Evolutionary conservation across 2,329 filamentous ascomycete species (phyloP).

Genomic region (Fusarium agapanthi): DNA sequence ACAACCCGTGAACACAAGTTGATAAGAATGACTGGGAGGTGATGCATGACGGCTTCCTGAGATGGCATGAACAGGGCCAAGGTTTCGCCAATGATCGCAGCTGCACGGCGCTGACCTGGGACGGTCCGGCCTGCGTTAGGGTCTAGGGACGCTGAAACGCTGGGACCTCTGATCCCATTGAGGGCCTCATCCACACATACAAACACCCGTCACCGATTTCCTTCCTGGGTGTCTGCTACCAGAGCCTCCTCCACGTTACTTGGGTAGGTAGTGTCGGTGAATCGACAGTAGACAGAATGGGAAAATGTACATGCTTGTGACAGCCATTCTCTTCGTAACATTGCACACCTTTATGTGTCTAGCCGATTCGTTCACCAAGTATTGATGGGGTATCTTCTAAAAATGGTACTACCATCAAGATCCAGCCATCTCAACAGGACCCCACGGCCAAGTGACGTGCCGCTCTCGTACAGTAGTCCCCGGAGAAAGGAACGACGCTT

Average conservation of each 20-base stretch:
- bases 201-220: slow-evolving; percentile 11
- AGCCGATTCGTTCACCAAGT: not conserved
- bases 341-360: not conserved
- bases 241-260: slow-evolving; percentile 26
- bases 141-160: slow-evolving; percentile 25
- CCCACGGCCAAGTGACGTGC: slow-evolving; percentile 37
- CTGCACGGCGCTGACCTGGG: slow-evolving; percentile 30
- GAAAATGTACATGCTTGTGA: slow-evolving; percentile 14
- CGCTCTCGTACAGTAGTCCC: slow-evolving; percentile 37
- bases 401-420: not conserved
- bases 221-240: not conserved
- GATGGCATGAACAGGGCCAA: slow-evolving; percentile 14
- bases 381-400: not conserved
- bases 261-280: slow-evolving; percentile 9
- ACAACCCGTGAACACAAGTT: not conserved
- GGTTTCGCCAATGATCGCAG: slow-evolving; percentile 18
- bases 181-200: slow-evolving; percentile 10
- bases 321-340: not conserved
- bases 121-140: slow-evolving; percentile 37
- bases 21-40: not conserved
- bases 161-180: slow-evolving; percentile 16
- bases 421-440: slow-evolving; percentile 22
- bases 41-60: slow-evolving; percentile 21
- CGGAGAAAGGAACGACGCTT: slow-evolving; percentile 27
- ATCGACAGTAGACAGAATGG: not conserved